Evolutionary conservation across 805 yeast genomes (phyloP), one percentile per base, ranked within the genome.

Genomic region (Soucietia sequanensis): DNA sequence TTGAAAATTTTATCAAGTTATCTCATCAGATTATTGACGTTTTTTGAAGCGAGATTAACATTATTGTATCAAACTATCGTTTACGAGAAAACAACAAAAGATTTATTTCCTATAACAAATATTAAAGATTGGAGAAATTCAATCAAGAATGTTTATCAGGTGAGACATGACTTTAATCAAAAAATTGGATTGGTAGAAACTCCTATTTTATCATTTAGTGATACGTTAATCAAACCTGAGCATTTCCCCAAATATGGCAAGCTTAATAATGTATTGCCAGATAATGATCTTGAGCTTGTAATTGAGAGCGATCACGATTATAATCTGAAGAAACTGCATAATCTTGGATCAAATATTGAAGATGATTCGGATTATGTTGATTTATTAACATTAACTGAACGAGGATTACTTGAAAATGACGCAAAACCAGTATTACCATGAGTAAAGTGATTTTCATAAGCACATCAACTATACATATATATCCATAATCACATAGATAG

Each of bases 1-100:
- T 44, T 64, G 27, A 51, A 52, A 32, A 13, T 22, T 9, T 35
- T 53, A 14, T 33, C 65, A 4, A 47, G 58, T 13, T 65, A 66
- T 39, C 52, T 60, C 20, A 50, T 61, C 5, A 43, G 72, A 20
- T 22, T 58, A n/a, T 39, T 46, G 11, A 53, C 59, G 5, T 66
- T 58, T 36, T 50, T 66, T 27, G 55, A 49, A 33, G 37, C 38
- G 26, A 46, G 72, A 22, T 36, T 61, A 9, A 38, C 44, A 10
- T 39, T 57, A 6, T 47, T 66, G 30, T 65, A 66, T 44, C 47
- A 51, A 33, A 42, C 44, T 9, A 38, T 59, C 13, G 61, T 65
- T 7, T 52, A 52, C 37, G 56, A 54, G 31, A 38, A 38, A 23
- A 37, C 39, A 11, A 49, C 51, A 6, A 46, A 48, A 21, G 39